Percentiles rank a stretch among this genome's conserved stretches.
Evolutionary conservation across 352 stramenopile species (phyloP).

Genomic region (Phytopythium helicoides): DNA sequence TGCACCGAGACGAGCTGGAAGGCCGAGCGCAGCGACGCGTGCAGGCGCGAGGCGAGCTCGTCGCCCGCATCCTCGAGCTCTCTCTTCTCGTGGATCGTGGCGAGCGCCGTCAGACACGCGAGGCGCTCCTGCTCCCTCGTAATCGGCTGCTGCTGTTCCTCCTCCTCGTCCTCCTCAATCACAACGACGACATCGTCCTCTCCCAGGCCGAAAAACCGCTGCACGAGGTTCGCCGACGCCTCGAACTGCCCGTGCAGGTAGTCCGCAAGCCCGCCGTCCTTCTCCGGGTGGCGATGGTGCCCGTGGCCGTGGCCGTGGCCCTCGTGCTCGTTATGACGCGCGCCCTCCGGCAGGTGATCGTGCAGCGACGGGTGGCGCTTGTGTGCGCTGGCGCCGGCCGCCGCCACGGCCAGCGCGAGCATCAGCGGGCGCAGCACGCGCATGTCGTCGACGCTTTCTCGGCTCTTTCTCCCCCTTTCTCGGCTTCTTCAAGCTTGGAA

Average conservation of each 20-base stretch:
- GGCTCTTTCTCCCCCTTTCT: slow-evolving; percentile 4
- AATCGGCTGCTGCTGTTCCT: slow-evolving; percentile 12
- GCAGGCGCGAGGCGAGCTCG: slow-evolving; percentile 30
- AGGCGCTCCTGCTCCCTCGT: slow-evolving; percentile 22
- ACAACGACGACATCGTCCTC: slow-evolving; percentile 25
- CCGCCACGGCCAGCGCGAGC: slow-evolving; percentile 17
- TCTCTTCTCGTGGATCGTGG: slow-evolving; percentile 44
- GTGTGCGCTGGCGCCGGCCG: slow-evolving; percentile 17
- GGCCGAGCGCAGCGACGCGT: slow-evolving; percentile 35
- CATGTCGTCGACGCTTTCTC: slow-evolving; percentile 20
- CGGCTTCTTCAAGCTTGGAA: slow-evolving; percentile 34
- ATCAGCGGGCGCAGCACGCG: slow-evolving; percentile 16
- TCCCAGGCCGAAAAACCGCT: slow-evolving; percentile 31
- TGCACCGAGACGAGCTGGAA: slow-evolving; percentile 40
- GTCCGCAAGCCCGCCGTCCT: slow-evolving; percentile 19
- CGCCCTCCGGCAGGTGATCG: slow-evolving; percentile 3
- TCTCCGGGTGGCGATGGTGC: slow-evolving; percentile 2
- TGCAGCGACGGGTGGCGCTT: slow-evolving; percentile 4
- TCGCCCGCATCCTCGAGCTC: slow-evolving; percentile 23
- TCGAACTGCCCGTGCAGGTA: slow-evolving; percentile 36
- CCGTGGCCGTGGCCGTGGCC: slow-evolving; percentile 6
- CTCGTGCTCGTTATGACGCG: slow-evolving; percentile 7
- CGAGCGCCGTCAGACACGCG: slow-evolving; percentile 47
- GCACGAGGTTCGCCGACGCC: slow-evolving; percentile 32
- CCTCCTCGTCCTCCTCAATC: slow-evolving; percentile 23